A percentile compares a stretch with the other conserved stretches of the same genome.
These are phyloP conservation scores for Chrysoporthe deuterocubensis DNA, from an alignment of 2,329 filamentous ascomycete genomes.

Conservation along the genomic window DNA sequence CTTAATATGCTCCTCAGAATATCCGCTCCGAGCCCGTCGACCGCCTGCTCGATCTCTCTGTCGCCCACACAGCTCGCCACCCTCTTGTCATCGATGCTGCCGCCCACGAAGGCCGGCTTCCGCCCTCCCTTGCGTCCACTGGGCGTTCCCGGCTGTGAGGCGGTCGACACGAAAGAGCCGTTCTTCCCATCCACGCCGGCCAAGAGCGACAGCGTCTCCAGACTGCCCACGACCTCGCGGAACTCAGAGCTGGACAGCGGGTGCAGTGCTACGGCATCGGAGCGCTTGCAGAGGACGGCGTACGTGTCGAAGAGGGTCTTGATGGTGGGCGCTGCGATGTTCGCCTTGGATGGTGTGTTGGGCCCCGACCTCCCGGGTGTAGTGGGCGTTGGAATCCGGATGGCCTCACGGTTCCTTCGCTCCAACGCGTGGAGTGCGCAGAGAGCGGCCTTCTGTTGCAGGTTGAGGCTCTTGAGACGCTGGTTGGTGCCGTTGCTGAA, in stretches of 20 bases:
- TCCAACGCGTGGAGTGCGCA: conserved; percentile 90
- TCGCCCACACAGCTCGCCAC: conserved; percentile 81
- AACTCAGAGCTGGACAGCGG: conserved; percentile 92
- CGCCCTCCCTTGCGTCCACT: conserved; percentile 64
- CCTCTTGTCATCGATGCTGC: conserved; percentile 71
- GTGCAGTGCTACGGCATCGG: conserved; percentile 75
- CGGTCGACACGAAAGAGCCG: conserved; percentile 61
- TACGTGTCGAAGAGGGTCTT: conserved; percentile 87
- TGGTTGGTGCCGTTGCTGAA: conserved; percentile 90
- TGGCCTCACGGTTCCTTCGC: conserved; percentile 64
- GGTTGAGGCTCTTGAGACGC: conserved; percentile 82
- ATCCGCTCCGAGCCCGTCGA: conserved; percentile 64
- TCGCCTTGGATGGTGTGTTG: conserved; percentile 64
- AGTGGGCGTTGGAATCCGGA: conserved; percentile 45
- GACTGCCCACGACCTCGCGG: conserved; percentile 84
- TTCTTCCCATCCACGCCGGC: conserved; percentile 71
- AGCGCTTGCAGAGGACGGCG: conserved; percentile 77
- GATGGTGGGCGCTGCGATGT: conserved; percentile 72
- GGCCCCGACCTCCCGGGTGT: conserved; percentile 25
- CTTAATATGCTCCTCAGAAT: conserved; percentile 67
- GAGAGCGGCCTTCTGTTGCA: conserved; percentile 94
- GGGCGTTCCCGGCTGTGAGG: conserved; percentile 61
- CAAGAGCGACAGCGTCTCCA: conserved; percentile 86
- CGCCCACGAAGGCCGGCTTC: conserved; percentile 55
- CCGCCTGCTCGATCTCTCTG: conserved; percentile 74